Evolutionary conservation across 768 basidiomycete species (phyloP), one percentile per base, ranked within the genome.

Genomic region (Rossbeevera mucosa): DNA sequence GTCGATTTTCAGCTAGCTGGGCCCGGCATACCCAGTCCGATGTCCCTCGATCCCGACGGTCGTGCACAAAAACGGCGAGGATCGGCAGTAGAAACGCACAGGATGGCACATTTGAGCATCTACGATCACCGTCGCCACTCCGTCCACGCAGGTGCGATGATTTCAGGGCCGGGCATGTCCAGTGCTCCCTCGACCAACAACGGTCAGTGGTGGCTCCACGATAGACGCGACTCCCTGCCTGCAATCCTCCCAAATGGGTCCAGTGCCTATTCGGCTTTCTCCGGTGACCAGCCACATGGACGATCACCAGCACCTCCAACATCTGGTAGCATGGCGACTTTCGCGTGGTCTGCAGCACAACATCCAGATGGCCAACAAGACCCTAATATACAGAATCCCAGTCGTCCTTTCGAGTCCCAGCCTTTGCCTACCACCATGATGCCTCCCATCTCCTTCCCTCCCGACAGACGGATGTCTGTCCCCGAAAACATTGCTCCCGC

Each of bases 1-100:
- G 70, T 79, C 45, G 88, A 88, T 62, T 71, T 82, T 5, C 82
- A 83, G 55, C 73, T 90, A 47, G 76, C 78, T 40, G 88, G 86
- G 16, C 83, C 83, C 45, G 87, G 86, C 31, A 73, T 84, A 42
- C 80, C 82, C 18, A 83, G 80, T 54, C 73, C 71, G 51, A 82
- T 82, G 74, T 73, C 74, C 59, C 63, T 81, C 44, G 82, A 85
- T 64, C 58, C 72, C 28, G 84, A 87, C 52, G 81, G 72, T 7
- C 90, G 86, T 31, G 82, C 87, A 16, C 80, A 85, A 44, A 94
- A 94, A 68, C 82, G 91, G 59, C 81, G 91, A 44, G 86, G 89
- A 28, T 94, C 92, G 16, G 81, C 86, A 21, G 80, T 91, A 59
- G 91, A 93, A 59, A 84, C 87, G 7, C 81, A 82, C 51, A 75